Conservation (phyloP, 345 rosid genomes). For the Arabidopsis arenosa region DNA sequence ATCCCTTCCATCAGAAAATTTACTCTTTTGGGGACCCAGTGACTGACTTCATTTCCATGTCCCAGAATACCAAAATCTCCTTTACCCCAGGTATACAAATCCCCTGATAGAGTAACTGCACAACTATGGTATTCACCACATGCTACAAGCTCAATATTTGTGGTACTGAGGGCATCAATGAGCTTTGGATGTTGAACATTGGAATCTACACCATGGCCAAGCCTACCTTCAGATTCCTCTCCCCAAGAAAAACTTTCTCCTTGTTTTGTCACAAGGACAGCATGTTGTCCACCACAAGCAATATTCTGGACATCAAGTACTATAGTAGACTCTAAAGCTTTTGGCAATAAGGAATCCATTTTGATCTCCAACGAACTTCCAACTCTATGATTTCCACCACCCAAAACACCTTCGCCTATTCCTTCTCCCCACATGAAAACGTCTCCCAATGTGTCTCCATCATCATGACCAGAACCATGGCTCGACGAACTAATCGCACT, state of each 20-base stretch:
- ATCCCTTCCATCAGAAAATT: conserved; percentile 64
- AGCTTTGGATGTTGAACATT: conserved; percentile 66
- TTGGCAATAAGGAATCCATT: conserved; percentile 57
- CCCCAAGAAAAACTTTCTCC: conserved; percentile 68
- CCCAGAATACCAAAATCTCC: conserved; percentile 69
- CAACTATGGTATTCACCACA: conserved; percentile 78
- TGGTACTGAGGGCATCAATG: conserved; percentile 55
- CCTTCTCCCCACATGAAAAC: conserved; percentile 71
- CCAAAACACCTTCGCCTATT: conserved; percentile 50
- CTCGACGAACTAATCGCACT: conserved; percentile 71
- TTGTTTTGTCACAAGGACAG: conserved; percentile 58
- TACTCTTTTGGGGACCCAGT: conserved; percentile 66
- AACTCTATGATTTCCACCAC: conserved; percentile 45
- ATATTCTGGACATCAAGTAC: conserved; percentile 59
- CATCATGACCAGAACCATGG: conserved; percentile 59
- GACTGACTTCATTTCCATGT: conserved; percentile 61
- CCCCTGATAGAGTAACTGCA: conserved; percentile 71
- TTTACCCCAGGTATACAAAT: conserved; percentile 77
- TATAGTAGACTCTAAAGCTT: conserved; percentile 54
- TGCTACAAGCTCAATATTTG: conserved; percentile 62
- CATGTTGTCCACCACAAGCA: conserved; percentile 62
- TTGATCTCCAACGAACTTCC: conserved; percentile 44
- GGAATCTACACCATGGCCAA: conserved; percentile 72
- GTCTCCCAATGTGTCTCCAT: conserved; percentile 57
- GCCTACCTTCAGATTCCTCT: conserved; percentile 66